Percentiles rank a stretch among this genome's conserved stretches.
These are phyloP conservation scores for Fusarium phyllophilum DNA, from an alignment of 2,329 filamentous ascomycete genomes.

Conservation along the genomic window DNA sequence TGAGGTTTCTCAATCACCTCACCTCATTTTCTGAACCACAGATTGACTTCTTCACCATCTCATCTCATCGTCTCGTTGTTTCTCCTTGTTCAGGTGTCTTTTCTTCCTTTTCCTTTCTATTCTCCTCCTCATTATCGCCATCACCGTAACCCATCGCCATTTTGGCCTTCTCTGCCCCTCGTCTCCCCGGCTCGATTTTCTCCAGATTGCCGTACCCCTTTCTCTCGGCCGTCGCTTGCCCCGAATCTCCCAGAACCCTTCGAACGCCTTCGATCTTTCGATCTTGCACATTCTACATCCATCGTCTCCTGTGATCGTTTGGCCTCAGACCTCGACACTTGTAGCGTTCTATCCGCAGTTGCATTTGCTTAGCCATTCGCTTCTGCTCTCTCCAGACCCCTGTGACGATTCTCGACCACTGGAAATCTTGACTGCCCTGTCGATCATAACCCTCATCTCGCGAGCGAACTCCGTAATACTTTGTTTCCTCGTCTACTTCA, in stretches of 20 bases:
- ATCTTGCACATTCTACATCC: slow-evolving; percentile 29
- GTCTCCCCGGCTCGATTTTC: slow-evolving; percentile 37
- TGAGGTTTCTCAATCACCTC: slow-evolving; percentile 30
- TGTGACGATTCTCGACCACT: slow-evolving; percentile 40
- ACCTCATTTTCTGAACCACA: slow-evolving; percentile 30
- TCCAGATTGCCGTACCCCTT: slow-evolving; percentile 47
- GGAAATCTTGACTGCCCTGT: slow-evolving; percentile 37
- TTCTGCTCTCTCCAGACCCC: slow-evolving; percentile 41
- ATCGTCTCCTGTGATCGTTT: slow-evolving; percentile 43
- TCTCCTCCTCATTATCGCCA: slow-evolving; percentile 42
- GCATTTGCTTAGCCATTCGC: slow-evolving; percentile 42
- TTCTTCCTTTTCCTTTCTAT: slow-evolving; percentile 36
- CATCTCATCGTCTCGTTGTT: slow-evolving; percentile 41
- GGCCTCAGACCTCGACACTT: slow-evolving; percentile 45
- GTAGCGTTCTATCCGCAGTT: slow-evolving; percentile 39
- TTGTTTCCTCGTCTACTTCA: slow-evolving; percentile 28
- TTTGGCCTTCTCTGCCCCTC: slow-evolving; percentile 40
- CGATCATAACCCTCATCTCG: slow-evolving; percentile 32
- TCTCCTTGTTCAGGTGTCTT: slow-evolving; percentile 45
- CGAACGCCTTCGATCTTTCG: slow-evolving; percentile 33
- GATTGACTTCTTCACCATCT: slow-evolving; percentile 40
- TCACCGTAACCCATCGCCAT: slow-evolving; percentile 43
- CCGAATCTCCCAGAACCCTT: slow-evolving; percentile 35
- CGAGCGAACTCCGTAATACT: slow-evolving; percentile 45
- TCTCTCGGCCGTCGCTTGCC: slow-evolving; percentile 42